Conservation (phyloP, 352 stramenopile species). For the Aphanomyces invadans region DNA sequence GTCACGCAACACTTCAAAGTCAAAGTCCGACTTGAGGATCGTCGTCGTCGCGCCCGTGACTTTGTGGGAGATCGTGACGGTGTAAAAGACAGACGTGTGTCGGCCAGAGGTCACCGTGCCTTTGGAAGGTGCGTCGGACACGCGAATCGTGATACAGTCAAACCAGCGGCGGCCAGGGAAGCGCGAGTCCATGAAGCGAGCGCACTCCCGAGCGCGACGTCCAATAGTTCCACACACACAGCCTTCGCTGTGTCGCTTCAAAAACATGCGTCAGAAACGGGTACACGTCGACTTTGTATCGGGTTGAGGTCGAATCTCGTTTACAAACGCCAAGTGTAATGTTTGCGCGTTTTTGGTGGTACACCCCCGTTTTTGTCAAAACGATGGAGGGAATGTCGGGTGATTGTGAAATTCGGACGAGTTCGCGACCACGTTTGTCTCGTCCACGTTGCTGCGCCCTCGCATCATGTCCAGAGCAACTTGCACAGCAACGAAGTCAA, state of each 20-base stretch:
- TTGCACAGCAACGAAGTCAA: no score
- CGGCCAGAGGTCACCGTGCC: background rate
- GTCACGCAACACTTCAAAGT: conserved; percentile 39
- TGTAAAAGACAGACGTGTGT: conserved; percentile 27
- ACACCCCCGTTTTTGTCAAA: background rate
- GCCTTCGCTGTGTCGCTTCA: background rate
- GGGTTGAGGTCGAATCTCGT: no score
- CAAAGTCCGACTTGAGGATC: conserved; percentile 39
- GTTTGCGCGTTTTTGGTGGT: no score
- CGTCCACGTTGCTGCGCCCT: no score
- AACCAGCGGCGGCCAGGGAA: background rate
- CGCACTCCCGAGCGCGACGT: no score
- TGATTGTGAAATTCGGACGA: background rate
- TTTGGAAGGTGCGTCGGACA: background rate
- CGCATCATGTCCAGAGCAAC: no score
- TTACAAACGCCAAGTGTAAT: no score
- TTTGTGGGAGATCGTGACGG: conserved; percentile 37
- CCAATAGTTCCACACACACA: no score
- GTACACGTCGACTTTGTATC: no score
- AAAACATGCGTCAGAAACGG: no score
- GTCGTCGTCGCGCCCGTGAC: conserved; percentile 29
- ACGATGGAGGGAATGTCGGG: background rate
- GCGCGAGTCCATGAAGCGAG: background rate
- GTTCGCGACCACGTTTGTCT: no score
- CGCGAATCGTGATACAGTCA: background rate